phyloP scores from a whole-genome alignment of 2,329 filamentous ascomycete species.

The Aspergillus ochraceus region DNA sequence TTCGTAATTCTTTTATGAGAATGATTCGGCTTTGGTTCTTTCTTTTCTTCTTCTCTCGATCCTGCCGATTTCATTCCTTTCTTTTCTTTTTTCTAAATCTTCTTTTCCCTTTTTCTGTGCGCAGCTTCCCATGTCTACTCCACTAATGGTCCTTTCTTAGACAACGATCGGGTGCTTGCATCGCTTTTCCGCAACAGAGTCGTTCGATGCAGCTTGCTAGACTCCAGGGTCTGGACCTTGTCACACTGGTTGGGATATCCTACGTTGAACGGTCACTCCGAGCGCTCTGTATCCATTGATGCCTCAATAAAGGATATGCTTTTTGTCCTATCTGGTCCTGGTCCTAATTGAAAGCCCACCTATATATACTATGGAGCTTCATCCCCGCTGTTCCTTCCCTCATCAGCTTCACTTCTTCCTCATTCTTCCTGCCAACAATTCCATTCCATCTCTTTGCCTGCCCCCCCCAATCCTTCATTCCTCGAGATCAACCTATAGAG shows the following conservation, averaged over 20 bases:
- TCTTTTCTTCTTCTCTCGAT: not conserved
- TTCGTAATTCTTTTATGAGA: not conserved
- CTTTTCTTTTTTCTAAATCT: conserved; percentile 1
- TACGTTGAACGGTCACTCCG: conserved; percentile 8
- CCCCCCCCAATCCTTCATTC: not conserved
- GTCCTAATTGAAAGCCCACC: conserved; percentile 16
- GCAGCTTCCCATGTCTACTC: conserved; percentile 3
- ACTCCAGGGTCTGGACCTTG: conserved; percentile 19
- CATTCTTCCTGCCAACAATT: not conserved
- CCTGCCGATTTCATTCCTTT: not conserved
- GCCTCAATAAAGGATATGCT: conserved; percentile 9
- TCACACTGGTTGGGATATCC: conserved; percentile 13
- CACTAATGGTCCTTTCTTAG: conserved; percentile 14
- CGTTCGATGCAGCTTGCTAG: conserved; percentile 16
- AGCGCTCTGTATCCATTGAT: conserved; percentile 15
- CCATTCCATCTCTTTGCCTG: not conserved
- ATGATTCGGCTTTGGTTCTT: not conserved
- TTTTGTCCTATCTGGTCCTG: conserved; percentile 7
- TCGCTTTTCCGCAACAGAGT: conserved; percentile 6
- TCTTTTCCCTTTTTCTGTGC: not conserved
- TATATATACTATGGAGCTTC: conserved; percentile 26
- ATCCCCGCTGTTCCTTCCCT: conserved; percentile 4
- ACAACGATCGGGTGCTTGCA: conserved; percentile 21
- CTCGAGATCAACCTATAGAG: not conserved
- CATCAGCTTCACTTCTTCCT: conserved; percentile 6